Evolutionary conservation across 2,329 filamentous ascomycete genomes (phyloP).

Genomic region (Colletotrichum lindemuthianum): DNA sequence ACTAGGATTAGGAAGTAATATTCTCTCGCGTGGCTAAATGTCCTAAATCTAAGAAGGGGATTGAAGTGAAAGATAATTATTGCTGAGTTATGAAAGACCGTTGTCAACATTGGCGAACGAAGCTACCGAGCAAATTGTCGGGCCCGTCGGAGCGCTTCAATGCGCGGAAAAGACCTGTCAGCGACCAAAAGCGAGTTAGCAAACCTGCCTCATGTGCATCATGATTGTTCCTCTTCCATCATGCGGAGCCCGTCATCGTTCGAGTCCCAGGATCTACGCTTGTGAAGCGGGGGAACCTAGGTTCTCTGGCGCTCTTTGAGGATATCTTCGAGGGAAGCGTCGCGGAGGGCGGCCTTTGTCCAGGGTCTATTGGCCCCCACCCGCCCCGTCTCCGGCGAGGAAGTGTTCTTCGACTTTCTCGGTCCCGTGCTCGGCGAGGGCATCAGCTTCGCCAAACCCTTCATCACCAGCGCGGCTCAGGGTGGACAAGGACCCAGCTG

Average conservation of each 20-base stretch:
- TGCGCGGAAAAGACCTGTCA: neutral
- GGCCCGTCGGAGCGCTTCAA: neutral
- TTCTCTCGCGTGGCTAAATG: too few relatives aligned
- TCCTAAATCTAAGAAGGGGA: too few relatives aligned
- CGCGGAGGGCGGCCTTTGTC: neutral
- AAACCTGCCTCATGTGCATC: neutral
- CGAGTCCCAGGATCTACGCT: constrained; percentile 2
- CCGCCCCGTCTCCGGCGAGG: too few relatives aligned
- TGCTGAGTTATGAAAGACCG: too few relatives aligned
- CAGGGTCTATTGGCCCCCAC: too few relatives aligned
- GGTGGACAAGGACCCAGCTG: too few relatives aligned
- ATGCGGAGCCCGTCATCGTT: constrained; percentile 2
- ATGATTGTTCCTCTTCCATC: neutral
- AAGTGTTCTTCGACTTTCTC: too few relatives aligned
- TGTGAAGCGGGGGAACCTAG: constrained; percentile 7
- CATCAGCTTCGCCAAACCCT: too few relatives aligned
- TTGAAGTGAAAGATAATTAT: too few relatives aligned
- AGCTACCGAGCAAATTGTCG: neutral
- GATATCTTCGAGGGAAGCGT: neutral
- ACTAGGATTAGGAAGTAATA: too few relatives aligned
- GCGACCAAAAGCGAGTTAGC: neutral
- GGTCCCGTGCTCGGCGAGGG: too few relatives aligned
- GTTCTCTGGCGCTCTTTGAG: neutral
- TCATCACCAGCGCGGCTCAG: too few relatives aligned
- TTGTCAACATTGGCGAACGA: neutral